These are phyloP conservation scores for Amylostereum areolatum DNA, from an alignment of 1,284 basidiomycete species.

Conservation along the genomic window DNA sequence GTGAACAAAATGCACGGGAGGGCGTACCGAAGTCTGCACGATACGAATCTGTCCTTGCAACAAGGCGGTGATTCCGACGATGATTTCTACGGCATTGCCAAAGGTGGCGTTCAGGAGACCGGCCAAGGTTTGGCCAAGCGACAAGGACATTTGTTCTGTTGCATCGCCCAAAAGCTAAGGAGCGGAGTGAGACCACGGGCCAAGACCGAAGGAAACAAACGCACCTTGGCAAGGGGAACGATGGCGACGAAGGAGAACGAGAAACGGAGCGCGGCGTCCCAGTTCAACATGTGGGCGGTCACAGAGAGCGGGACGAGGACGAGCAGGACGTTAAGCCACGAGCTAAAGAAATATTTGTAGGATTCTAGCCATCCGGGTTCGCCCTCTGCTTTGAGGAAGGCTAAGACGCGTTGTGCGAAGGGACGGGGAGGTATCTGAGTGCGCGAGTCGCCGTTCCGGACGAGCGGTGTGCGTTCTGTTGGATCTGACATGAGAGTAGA, in stretches of 20 bases:
- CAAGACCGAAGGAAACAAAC: conserved; percentile 7
- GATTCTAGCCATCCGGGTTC: conserved; percentile 61
- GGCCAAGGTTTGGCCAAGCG: conserved; percentile 77
- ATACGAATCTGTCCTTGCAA: conserved; percentile 77
- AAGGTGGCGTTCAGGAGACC: conserved; percentile 85
- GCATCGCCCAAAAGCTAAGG: conserved; percentile 69
- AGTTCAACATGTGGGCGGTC: conserved; percentile 54
- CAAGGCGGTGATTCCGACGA: conserved; percentile 83
- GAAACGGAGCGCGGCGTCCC: conserved; percentile 84
- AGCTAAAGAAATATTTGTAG: conserved; percentile 62
- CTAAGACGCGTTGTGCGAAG: conserved; percentile 31
- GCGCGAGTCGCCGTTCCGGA: conserved; percentile 32
- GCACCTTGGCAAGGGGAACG: conserved; percentile 78
- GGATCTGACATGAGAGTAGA: conserved; percentile 14
- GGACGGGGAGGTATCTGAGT: conserved; percentile 18
- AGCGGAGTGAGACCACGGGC: conserved; percentile 2
- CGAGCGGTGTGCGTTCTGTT: conserved; percentile 34
- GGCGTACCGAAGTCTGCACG: conserved; percentile 77
- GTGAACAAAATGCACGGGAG: not conserved
- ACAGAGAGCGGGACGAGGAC: conserved; percentile 71
- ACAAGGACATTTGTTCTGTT: conserved; percentile 80
- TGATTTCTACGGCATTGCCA: conserved; percentile 79
- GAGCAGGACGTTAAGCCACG: conserved; percentile 75
- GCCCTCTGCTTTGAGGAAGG: conserved; percentile 48
- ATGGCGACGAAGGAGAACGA: conserved; percentile 82